phyloP scores from a whole-genome alignment of 331 rosid species.

The Pyrus hybrid region DNA sequence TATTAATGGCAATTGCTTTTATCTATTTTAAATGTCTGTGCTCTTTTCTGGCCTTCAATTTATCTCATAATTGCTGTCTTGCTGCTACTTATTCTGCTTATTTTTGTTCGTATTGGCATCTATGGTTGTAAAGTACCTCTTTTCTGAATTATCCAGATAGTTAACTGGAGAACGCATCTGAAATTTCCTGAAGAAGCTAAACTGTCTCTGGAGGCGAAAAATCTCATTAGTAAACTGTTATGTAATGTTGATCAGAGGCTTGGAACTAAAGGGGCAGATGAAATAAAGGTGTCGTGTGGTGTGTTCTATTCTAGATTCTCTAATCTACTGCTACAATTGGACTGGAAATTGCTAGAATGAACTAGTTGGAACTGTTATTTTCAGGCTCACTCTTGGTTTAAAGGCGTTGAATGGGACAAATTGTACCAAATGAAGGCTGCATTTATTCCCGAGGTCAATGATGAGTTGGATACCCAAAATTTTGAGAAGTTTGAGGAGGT shows the following conservation, averaged over 20 bases:
- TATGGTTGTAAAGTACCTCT: slow-evolving; percentile 2
- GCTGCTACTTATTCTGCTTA: neutral
- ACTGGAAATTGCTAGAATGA: slow-evolving; percentile 17
- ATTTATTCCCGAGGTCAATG: slow-evolving; percentile 94
- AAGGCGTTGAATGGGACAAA: slow-evolving; percentile 82
- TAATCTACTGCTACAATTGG: slow-evolving; percentile 16
- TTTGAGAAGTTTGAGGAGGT: slow-evolving; percentile 99
- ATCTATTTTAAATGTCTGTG: too few species aligned
- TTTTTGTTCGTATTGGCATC: neutral
- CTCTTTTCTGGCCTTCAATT: neutral
- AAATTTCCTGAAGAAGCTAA: slow-evolving; percentile 98
- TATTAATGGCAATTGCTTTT: too few species aligned
- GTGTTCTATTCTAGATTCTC: slow-evolving; percentile 46
- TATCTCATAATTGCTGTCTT: neutral
- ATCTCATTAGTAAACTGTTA: slow-evolving; percentile 73
- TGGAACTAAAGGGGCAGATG: slow-evolving; percentile 94
- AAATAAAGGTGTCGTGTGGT: slow-evolving; percentile 88
- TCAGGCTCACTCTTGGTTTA: slow-evolving; percentile 96
- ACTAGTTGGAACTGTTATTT: slow-evolving; percentile 23
- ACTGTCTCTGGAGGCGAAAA: slow-evolving; percentile 86
- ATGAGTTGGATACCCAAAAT: slow-evolving; percentile 93
- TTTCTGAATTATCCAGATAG: slow-evolving; percentile 67
- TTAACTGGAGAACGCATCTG: slow-evolving; percentile 88
- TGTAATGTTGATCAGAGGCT: slow-evolving; percentile 96
- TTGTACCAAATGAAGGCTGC: slow-evolving; percentile 92